These are phyloP conservation scores for Eucalyptus marginata DNA, from an alignment of 345 rosid genomes.

Conservation along the genomic window DNA sequence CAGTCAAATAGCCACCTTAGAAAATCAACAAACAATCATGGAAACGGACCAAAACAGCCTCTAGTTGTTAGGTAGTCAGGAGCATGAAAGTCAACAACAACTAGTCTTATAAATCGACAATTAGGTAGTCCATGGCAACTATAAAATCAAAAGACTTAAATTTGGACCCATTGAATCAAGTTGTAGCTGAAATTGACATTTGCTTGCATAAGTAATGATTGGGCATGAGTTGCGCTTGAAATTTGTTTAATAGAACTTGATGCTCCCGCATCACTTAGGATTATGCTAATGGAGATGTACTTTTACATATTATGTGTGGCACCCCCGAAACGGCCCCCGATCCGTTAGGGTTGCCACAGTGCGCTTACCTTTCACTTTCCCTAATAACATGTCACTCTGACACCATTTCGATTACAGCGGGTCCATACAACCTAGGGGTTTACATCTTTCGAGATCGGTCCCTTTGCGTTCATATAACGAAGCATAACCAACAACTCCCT, in stretches of 20 bases:
- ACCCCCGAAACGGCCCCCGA: no score
- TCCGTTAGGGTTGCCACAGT: no score
- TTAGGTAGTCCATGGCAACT: not conserved
- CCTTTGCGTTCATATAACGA: no score
- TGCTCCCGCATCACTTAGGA: not conserved
- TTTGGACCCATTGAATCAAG: not conserved
- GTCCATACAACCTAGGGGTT: no score
- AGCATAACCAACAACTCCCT: no score
- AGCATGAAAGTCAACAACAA: not conserved
- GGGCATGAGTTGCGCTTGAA: not conserved
- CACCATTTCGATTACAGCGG: no score
- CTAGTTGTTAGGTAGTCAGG: not conserved
- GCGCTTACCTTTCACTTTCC: no score
- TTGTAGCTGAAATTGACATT: not conserved
- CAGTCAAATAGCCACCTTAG: no score
- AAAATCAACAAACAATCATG: no score
- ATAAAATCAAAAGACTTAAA: not conserved
- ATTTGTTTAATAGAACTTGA: not conserved
- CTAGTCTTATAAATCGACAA: not conserved
- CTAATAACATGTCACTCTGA: no score
- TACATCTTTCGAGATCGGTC: no score
- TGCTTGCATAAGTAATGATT: not conserved
- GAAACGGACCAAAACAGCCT: no score
- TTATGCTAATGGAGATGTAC: not conserved
- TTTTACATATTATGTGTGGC: not conserved